Percentiles rank a stretch among this genome's conserved stretches.
Conservation (phyloP, 2,329 filamentous ascomycete species). For the Stemphylium beticola region DNA sequence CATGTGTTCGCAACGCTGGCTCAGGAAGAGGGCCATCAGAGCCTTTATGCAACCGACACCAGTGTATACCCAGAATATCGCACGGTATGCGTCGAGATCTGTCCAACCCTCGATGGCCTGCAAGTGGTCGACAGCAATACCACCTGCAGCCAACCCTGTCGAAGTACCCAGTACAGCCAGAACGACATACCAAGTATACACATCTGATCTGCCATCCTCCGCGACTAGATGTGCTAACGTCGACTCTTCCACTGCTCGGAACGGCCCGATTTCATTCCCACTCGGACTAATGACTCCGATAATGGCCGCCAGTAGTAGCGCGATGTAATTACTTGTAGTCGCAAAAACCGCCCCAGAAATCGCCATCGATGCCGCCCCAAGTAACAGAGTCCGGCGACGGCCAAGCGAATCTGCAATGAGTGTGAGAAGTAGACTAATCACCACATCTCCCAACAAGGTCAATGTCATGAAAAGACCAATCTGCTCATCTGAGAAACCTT, state of each 20-base stretch:
- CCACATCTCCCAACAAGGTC: constrained; percentile 48
- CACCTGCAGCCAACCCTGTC: constrained; percentile 43
- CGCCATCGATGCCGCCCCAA: constrained; percentile 46
- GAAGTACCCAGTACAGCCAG: constrained; percentile 47
- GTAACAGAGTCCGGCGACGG: constrained; percentile 40
- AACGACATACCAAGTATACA: constrained; percentile 51
- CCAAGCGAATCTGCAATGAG: constrained; percentile 47
- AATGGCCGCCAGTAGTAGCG: constrained; percentile 44
- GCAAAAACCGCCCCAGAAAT: constrained; percentile 47
- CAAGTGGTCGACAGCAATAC: constrained; percentile 46
- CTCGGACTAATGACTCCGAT: constrained; percentile 49
- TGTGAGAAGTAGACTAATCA: constrained; percentile 46
- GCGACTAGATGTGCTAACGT: constrained; percentile 45
- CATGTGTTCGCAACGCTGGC: constrained; percentile 45
- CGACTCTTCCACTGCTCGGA: constrained; percentile 50
- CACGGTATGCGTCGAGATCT: constrained; percentile 47
- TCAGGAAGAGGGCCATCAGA: constrained; percentile 48
- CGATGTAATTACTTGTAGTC: constrained; percentile 36
- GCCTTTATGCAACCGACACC: constrained; percentile 50
- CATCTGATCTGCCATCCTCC: constrained; percentile 40
- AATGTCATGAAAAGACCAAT: constrained; percentile 52
- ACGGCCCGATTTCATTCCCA: constrained; percentile 51
- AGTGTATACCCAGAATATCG: constrained; percentile 54
- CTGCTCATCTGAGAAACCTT: constrained; percentile 44
- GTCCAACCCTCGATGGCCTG: constrained; percentile 43